A percentile compares a stretch with the other conserved stretches of the same genome.
Conservation (phyloP, 2,329 filamentous ascomycete genomes). For the Pseudocercospora macadamiae region DNA sequence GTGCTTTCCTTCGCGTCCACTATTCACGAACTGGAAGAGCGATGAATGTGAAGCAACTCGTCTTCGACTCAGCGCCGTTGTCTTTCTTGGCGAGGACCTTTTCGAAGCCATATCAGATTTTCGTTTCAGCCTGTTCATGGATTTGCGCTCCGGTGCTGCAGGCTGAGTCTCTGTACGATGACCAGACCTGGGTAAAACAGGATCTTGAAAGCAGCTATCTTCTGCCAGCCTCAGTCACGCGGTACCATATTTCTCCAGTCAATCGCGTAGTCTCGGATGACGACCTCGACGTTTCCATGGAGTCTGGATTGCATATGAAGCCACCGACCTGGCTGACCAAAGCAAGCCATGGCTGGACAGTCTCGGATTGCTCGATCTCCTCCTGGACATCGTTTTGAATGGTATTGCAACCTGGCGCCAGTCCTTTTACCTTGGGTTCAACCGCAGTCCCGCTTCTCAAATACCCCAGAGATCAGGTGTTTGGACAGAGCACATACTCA, state of each 20-base stretch:
- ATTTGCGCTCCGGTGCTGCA: not conserved
- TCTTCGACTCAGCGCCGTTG: conserved; percentile 13
- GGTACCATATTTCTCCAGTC: not conserved
- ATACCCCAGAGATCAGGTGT: not conserved
- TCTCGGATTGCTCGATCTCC: not conserved
- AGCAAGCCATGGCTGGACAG: not conserved
- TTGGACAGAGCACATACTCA: too few species aligned
- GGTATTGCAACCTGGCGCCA: too few species aligned
- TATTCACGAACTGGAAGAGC: conserved; percentile 4
- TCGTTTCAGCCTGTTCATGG: not conserved
- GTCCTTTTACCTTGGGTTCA: too few species aligned
- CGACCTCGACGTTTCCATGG: not conserved
- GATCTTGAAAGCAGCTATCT: conserved; percentile 9
- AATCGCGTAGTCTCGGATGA: not conserved
- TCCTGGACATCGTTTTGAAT: not conserved
- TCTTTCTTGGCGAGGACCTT: not conserved
- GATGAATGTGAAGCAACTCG: conserved; percentile 10
- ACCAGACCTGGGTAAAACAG: conserved; percentile 10
- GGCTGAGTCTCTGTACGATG: conserved; percentile 5
- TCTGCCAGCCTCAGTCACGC: not conserved
- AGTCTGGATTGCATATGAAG: not conserved
- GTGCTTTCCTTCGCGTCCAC: conserved; percentile 9
- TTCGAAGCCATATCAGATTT: conserved; percentile 3
- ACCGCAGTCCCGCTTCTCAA: not conserved
- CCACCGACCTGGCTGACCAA: not conserved